These are phyloP conservation scores for Harringtonia aguacate DNA, from an alignment of 2,329 filamentous ascomycete genomes.

Conservation along the genomic window DNA sequence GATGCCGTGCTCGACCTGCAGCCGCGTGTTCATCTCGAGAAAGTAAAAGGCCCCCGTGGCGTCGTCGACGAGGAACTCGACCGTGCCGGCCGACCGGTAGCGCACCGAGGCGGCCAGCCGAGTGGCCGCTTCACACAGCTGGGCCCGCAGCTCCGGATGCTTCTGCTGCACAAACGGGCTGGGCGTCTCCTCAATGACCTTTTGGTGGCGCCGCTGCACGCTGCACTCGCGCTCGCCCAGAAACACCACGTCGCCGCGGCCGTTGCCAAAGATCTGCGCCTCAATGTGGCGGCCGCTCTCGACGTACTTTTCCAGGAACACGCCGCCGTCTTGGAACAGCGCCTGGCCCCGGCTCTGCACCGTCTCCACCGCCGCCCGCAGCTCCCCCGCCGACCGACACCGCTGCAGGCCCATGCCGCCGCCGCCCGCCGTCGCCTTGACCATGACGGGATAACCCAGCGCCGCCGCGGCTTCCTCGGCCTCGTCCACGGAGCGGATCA, in stretches of 20 bases:
- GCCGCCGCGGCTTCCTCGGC: conserved; percentile 35
- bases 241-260: conserved; percentile 41
- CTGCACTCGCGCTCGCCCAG: conserved; percentile 59
- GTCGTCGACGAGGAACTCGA: conserved; percentile 74
- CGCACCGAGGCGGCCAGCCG: conserved; percentile 9
- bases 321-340: conserved; percentile 49
- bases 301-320: conserved; percentile 55
- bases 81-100: conserved; percentile 23
- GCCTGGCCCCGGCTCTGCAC: conserved; percentile 42
- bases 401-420: conserved; percentile 47
- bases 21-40: conserved; percentile 72
- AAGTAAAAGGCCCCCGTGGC: conserved; percentile 71
- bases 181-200: conserved; percentile 60
- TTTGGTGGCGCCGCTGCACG: conserved; percentile 57
- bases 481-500: conserved; percentile 24
- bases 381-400: conserved; percentile 32
- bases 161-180: conserved; percentile 41
- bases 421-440: conserved; percentile 52
- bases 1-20: conserved; percentile 79
- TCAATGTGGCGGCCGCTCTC: conserved; percentile 54
- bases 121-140: conserved; percentile 10
- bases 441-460: conserved; percentile 32
- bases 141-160: conserved; percentile 20
- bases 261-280: conserved; percentile 57
- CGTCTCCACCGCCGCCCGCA: conserved; percentile 23